Conservation (phyloP, 2,329 filamentous ascomycete genomes). For the Xylariaceae sp. region DNA sequence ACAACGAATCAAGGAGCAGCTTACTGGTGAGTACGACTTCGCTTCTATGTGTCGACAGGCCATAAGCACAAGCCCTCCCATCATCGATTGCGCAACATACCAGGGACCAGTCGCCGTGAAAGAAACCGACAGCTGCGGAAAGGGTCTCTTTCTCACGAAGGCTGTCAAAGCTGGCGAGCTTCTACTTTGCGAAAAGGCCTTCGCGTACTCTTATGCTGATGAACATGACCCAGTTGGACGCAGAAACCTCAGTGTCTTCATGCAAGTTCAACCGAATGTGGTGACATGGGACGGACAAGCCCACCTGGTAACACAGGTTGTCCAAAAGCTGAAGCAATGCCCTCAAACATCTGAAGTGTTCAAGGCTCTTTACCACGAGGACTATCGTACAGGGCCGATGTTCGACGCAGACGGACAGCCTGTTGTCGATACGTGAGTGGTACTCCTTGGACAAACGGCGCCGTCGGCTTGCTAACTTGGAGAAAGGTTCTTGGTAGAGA, state of each 20-base stretch:
- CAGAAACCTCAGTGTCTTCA: conserved; percentile 29
- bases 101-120: conserved; percentile 40
- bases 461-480: neutral
- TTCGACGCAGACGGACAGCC: conserved; percentile 35
- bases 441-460: neutral
- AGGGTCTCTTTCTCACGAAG: conserved; percentile 50
- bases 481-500: conserved; percentile 44
- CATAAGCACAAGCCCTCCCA: conserved; percentile 32
- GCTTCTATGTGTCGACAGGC: conserved; percentile 36
- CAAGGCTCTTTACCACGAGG: conserved; percentile 38
- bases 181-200: conserved; percentile 56
- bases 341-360: conserved; percentile 35
- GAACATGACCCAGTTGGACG: conserved; percentile 16
- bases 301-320: conserved; percentile 38
- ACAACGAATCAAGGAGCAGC: conserved; percentile 37
- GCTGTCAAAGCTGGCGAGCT: conserved; percentile 49
- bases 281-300: conserved; percentile 38
- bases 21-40: conserved; percentile 40
- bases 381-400: conserved; percentile 34
- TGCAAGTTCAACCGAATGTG: conserved; percentile 36
- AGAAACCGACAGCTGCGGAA: conserved; percentile 39
- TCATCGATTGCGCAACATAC: conserved; percentile 49
- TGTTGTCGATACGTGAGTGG: conserved; percentile 45
- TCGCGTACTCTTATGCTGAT: conserved; percentile 38
- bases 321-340: conserved; percentile 46